Conservation (phyloP, 164 flowering plant genomes). For the Saururus chinensis region DNA sequence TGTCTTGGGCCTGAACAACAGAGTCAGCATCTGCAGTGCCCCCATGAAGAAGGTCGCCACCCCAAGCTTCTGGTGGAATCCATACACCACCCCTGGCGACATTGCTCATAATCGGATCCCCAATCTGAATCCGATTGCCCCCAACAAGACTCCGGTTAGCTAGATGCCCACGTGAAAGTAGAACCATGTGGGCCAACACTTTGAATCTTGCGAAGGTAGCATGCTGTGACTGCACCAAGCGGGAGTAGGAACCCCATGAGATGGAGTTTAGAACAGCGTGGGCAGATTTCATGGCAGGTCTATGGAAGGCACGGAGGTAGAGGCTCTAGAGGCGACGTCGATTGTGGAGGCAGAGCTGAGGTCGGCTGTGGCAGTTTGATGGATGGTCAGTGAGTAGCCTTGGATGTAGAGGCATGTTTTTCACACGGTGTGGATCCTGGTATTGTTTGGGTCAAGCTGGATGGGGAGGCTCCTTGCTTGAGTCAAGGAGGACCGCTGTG, state of each 20-base stretch:
- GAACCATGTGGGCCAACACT: slow-evolving; percentile 73
- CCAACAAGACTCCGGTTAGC: slow-evolving; percentile 43
- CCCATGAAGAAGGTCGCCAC: slow-evolving; percentile 59
- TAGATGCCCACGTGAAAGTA: slow-evolving; percentile 69
- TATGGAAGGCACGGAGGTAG: slow-evolving; percentile 16
- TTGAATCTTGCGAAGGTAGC: slow-evolving; percentile 67
- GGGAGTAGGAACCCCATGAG: slow-evolving; percentile 89
- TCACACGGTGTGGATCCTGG: too few relatives aligned
- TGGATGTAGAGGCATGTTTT: slow-evolving; percentile 89
- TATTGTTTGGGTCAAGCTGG: too few relatives aligned
- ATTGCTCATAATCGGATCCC: slow-evolving; percentile 61
- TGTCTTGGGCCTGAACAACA: slow-evolving; percentile 74
- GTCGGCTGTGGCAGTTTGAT: slow-evolving; percentile 61
- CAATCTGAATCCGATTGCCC: slow-evolving; percentile 60
- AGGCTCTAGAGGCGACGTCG: slow-evolving; percentile 44
- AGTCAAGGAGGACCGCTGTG: too few relatives aligned
- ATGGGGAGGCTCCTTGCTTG: too few relatives aligned
- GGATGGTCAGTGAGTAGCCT: slow-evolving; percentile 95
- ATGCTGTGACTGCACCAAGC: slow-evolving; percentile 53
- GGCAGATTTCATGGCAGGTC: slow-evolving; percentile 22
- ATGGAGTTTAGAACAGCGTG: slow-evolving; percentile 65
- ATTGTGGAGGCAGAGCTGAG: slow-evolving; percentile 60
- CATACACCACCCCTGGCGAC: slow-evolving; percentile 60
- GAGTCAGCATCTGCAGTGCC: slow-evolving; percentile 64
- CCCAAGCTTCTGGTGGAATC: slow-evolving; percentile 75